phyloP scores from a whole-genome alignment of 2,329 filamentous ascomycete genomes.

The Neopestalotiopsis clavispora region DNA sequence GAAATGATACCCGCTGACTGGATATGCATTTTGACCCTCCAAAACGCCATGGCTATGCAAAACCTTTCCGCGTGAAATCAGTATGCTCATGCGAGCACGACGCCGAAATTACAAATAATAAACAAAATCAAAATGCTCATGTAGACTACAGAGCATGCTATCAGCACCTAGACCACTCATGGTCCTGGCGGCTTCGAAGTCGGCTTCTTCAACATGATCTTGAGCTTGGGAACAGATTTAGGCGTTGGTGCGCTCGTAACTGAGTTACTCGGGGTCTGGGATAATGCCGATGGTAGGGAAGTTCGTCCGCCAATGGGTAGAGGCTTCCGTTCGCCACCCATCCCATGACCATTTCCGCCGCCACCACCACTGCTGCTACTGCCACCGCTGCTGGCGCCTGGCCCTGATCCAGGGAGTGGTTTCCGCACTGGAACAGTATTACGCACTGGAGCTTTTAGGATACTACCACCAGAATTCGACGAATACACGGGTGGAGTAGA shows the following conservation, averaged over 20 bases:
- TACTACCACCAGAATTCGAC: constrained; percentile 17
- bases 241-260: constrained; percentile 23
- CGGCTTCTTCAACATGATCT: constrained; percentile 27
- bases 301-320: constrained; percentile 23
- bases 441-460: constrained; percentile 21
- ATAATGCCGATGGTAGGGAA: constrained; percentile 22
- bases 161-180: neutral
- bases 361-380: neutral
- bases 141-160: neutral
- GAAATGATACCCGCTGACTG: neutral
- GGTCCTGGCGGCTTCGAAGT: neutral
- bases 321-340: constrained; percentile 21
- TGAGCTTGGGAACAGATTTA: constrained; percentile 35
- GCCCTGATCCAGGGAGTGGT: constrained; percentile 13
- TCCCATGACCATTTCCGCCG: neutral
- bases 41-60: neutral
- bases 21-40: neutral
- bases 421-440: constrained; percentile 12
- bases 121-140: constrained; percentile 18
- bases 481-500: constrained; percentile 18
- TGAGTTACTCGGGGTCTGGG: constrained; percentile 14
- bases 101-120: constrained; percentile 26
- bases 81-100: neutral
- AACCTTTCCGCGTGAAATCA: neutral
- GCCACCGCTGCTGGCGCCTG: neutral